These are phyloP conservation scores for Avena eriantha DNA, from an alignment of 176 grass and related monocot species.

Conservation along the genomic window DNA sequence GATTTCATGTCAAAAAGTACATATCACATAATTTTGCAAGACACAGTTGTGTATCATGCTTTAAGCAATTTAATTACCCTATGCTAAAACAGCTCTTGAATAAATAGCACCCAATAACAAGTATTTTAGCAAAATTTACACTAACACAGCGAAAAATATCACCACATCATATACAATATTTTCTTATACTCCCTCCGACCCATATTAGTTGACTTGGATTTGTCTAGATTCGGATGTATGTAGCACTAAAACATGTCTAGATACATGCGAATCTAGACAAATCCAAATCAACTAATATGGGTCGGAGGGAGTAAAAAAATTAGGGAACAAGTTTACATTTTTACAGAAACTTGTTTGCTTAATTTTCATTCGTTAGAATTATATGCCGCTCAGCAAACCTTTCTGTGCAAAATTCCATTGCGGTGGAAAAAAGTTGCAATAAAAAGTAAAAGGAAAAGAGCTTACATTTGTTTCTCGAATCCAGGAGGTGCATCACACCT, in stretches of 20 bases:
- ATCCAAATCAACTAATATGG: no score
- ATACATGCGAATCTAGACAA: no score
- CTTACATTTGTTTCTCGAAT: slow-evolving; percentile 97
- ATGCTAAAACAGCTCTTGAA: background rate
- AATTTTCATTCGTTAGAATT: slow-evolving; percentile 5
- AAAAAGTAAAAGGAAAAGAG: slow-evolving; percentile 10
- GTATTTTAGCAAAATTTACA: background rate
- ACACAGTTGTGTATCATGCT: slow-evolving; percentile 10
- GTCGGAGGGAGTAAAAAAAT: no score
- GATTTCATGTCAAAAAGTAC: background rate
- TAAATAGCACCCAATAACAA: background rate
- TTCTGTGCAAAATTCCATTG: background rate
- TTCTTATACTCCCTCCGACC: no score
- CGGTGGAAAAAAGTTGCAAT: background rate
- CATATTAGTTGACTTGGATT: no score
- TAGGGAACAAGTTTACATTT: background rate
- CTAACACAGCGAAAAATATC: background rate
- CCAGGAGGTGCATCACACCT: slow-evolving; percentile 76
- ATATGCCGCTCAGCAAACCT: background rate
- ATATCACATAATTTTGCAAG: background rate
- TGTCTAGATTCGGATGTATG: no score
- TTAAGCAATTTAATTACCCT: background rate
- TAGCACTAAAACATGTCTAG: no score
- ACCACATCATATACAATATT: background rate
- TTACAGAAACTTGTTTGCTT: background rate